Conservation (phyloP, 805 yeast species). For the Cyberlindnera galapagoensis region DNA sequence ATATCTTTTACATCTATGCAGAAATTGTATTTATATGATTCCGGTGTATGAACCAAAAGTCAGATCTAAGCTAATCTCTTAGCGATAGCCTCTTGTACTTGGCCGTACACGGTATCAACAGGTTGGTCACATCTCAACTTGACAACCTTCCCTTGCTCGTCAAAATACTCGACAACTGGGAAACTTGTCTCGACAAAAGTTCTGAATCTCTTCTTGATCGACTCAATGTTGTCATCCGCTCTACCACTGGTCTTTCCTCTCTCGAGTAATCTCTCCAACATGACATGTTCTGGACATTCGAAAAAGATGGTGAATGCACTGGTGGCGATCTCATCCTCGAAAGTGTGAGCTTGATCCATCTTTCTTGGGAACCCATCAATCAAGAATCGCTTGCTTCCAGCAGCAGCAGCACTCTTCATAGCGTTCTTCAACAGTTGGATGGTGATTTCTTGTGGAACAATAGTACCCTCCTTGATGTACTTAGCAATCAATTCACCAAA, state of each 20-base stretch:
- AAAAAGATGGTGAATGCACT: slow-evolving; percentile 68
- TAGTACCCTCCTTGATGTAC: slow-evolving; percentile 79
- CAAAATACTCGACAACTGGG: slow-evolving; percentile 89
- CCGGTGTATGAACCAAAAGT: too few relatives aligned
- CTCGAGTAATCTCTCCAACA: slow-evolving; percentile 78
- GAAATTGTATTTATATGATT: too few relatives aligned
- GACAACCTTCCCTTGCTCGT: slow-evolving; percentile 66
- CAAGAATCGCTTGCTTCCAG: slow-evolving; percentile 57
- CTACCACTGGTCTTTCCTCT: slow-evolving; percentile 96
- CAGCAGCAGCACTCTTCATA: slow-evolving; percentile 44
- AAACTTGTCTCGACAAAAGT: slow-evolving; percentile 82
- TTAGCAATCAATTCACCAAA: slow-evolving; percentile 81
- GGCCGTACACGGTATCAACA: slow-evolving; percentile 67
- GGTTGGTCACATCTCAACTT: slow-evolving; percentile 73
- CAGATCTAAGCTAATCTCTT: slow-evolving; percentile 29
- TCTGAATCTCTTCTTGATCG: slow-evolving; percentile 82
- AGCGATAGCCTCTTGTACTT: slow-evolving; percentile 62
- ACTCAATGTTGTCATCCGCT: slow-evolving; percentile 85
- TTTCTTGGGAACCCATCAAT: slow-evolving; percentile 97
- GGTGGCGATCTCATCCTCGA: slow-evolving; percentile 71
- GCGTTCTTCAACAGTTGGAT: slow-evolving; percentile 78
- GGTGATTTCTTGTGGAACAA: slow-evolving; percentile 92
- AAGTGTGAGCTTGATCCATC: slow-evolving; percentile 96
- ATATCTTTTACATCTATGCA: too few relatives aligned
- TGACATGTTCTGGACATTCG: slow-evolving; percentile 75